Conservation (phyloP, 768 basidiomycete species). For the Psilocybe sp. region DNA sequence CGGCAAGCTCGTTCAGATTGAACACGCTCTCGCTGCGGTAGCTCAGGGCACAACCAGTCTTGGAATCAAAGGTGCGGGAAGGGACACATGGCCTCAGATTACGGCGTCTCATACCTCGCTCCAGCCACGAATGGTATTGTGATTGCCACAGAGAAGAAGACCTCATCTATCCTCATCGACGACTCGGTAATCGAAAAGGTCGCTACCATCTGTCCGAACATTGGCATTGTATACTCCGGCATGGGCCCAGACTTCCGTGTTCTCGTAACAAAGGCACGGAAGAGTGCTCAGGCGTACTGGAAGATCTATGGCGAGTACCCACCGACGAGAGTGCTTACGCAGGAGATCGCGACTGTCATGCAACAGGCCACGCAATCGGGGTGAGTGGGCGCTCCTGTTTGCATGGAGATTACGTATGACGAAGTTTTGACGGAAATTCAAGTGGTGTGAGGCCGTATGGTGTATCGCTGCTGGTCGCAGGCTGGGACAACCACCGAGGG, state of each 20-base stretch:
- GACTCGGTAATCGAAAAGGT: slow-evolving; percentile 98
- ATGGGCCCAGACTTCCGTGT: slow-evolving; percentile 99
- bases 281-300: slow-evolving; percentile 99
- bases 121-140: slow-evolving; percentile 98
- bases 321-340: slow-evolving; percentile 91
- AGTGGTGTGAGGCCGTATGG: slow-evolving; percentile 99
- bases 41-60: slow-evolving; percentile 94
- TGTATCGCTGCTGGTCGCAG: slow-evolving; percentile 94
- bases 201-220: slow-evolving; percentile 95
- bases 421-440: slow-evolving; percentile 27
- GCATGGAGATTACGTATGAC: slow-evolving; percentile 11
- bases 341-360: slow-evolving; percentile 98
- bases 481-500: slow-evolving; percentile 93
- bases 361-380: slow-evolving; percentile 99
- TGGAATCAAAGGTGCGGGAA: slow-evolving; percentile 87
- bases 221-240: slow-evolving; percentile 98
- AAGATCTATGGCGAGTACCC: slow-evolving; percentile 99
- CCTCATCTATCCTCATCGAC: slow-evolving; percentile 96
- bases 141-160: slow-evolving; percentile 99
- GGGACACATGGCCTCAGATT: slow-evolving; percentile 11
- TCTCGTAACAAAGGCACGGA: slow-evolving; percentile 89
- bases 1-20: slow-evolving; percentile 98
- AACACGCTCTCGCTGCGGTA: slow-evolving; percentile 97
- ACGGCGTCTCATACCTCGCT: slow-evolving; percentile 13
- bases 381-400: slow-evolving; percentile 43